These are phyloP conservation scores for Saccharomycopsis capsularis DNA, from an alignment of 805 yeast species.

Conservation along the genomic window DNA sequence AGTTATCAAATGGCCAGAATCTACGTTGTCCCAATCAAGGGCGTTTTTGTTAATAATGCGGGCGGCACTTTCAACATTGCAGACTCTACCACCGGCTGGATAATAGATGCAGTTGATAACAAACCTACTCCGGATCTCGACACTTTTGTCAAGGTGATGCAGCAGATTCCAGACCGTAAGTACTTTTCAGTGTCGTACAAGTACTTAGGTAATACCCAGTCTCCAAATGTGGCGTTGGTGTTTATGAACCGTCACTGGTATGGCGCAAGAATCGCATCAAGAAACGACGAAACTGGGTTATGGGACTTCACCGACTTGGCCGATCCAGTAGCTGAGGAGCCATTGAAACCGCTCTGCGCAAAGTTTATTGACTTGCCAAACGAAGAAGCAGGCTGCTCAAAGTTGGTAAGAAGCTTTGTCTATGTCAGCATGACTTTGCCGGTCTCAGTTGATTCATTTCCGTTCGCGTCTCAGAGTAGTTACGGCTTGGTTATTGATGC, in stretches of 20 bases:
- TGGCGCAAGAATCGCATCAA: conserved; percentile 59
- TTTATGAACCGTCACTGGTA: conserved; percentile 85
- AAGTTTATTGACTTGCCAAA: conserved; percentile 63
- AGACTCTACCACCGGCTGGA: conserved; percentile 60
- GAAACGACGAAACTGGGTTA: conserved; percentile 49
- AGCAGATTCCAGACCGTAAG: conserved; percentile 64
- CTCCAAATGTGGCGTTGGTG: conserved; percentile 58
- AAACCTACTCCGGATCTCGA: conserved; percentile 68
- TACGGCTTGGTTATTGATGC: conserved; percentile 83
- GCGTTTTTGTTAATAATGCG: conserved; percentile 74
- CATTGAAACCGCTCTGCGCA: conserved; percentile 53
- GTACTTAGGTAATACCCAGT: conserved; percentile 74
- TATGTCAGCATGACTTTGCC: conserved; percentile 60
- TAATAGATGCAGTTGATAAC: conserved; percentile 72
- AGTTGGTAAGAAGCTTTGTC: conserved; percentile 62
- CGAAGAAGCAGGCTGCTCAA: conserved; percentile 44
- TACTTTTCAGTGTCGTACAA: conserved; percentile 66
- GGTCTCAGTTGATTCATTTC: conserved; percentile 67
- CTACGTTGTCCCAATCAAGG: conserved; percentile 75
- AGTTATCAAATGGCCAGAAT: conserved; percentile 86
- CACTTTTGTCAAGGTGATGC: conserved; percentile 71
- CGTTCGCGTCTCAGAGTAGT: conserved; percentile 52
- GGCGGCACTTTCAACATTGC: conserved; percentile 67
- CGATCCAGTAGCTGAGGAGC: conserved; percentile 50
- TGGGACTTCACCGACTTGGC: conserved; percentile 50